phyloP scores from a whole-genome alignment of 2,329 filamentous ascomycete species.

The Colletotrichum lupini region DNA sequence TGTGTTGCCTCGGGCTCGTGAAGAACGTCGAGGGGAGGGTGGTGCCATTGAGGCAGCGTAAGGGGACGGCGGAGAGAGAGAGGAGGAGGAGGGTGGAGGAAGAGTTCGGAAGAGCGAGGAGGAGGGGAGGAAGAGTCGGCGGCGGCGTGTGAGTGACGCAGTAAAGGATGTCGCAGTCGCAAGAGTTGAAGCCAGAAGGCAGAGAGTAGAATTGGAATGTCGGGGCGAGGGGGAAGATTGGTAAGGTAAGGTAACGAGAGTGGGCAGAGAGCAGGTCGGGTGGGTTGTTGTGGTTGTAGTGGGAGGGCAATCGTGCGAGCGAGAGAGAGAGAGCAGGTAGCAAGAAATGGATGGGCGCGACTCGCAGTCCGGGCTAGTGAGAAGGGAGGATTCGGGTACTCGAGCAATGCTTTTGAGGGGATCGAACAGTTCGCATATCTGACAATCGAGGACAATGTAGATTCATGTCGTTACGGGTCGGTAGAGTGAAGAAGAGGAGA shows the following conservation, averaged over 20 bases:
- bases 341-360: constrained; percentile 37
- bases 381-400: constrained; percentile 35
- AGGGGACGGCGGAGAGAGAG: constrained; percentile 27
- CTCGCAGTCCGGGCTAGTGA: constrained; percentile 31
- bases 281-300: constrained; percentile 36
- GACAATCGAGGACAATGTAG: constrained; percentile 25
- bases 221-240: constrained; percentile 31
- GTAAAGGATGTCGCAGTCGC: constrained; percentile 46
- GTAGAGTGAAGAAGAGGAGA: not conserved
- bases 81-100: constrained; percentile 11
- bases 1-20: constrained; percentile 83
- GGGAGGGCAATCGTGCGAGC: constrained; percentile 29
- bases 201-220: constrained; percentile 45
- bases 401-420: constrained; percentile 29
- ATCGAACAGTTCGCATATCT: constrained; percentile 37
- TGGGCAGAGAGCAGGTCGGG: constrained; percentile 22
- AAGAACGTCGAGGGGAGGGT: constrained; percentile 84
- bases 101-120: constrained; percentile 44
- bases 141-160: constrained; percentile 43
- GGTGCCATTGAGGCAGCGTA: constrained; percentile 63
- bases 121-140: constrained; percentile 40
- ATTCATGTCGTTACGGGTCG: constrained; percentile 35
- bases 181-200: constrained; percentile 37
- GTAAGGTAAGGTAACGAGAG: constrained; percentile 34
- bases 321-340: not conserved